Percentiles rank a stretch among this genome's conserved stretches.
phyloP scores from a whole-genome alignment of 257 asterid genomes.

The Gardenia jasminoides region DNA sequence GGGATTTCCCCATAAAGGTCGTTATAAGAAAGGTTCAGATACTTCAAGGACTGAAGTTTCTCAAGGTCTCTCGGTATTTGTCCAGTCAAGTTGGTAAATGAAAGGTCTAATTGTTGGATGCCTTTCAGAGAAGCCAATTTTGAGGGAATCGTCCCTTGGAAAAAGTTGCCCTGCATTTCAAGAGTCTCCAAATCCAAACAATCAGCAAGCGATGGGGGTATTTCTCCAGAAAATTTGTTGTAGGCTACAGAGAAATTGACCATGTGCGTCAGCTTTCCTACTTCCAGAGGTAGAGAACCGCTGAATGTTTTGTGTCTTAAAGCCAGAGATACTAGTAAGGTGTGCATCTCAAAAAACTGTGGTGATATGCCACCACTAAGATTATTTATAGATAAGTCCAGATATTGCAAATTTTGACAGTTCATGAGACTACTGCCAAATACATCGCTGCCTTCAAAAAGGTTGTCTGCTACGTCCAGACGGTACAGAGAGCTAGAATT shows the following conservation, averaged over 20 bases:
- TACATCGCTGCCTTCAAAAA: conserved; percentile 10
- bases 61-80: not conserved
- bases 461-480: not conserved
- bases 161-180: not conserved
- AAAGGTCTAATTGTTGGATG: not conserved
- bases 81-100: not conserved
- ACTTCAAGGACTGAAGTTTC: not conserved
- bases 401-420: conserved; percentile 10
- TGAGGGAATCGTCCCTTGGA: not conserved
- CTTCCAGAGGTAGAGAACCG: not conserved
- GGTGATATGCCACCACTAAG: not conserved
- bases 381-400: conserved; percentile 14
- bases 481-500: not conserved
- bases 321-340: not conserved
- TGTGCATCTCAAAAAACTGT: not conserved
- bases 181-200: not conserved
- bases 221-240: not conserved
- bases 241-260: conserved; percentile 4
- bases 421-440: conserved; percentile 10
- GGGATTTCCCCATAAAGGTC: not conserved
- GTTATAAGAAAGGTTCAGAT: not conserved
- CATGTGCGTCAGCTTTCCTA: conserved; percentile 2
- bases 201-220: not conserved
- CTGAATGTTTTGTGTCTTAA: not conserved
- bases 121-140: not conserved